Conservation (phyloP, 306 rosid species). For the Cercis canadensis region DNA sequence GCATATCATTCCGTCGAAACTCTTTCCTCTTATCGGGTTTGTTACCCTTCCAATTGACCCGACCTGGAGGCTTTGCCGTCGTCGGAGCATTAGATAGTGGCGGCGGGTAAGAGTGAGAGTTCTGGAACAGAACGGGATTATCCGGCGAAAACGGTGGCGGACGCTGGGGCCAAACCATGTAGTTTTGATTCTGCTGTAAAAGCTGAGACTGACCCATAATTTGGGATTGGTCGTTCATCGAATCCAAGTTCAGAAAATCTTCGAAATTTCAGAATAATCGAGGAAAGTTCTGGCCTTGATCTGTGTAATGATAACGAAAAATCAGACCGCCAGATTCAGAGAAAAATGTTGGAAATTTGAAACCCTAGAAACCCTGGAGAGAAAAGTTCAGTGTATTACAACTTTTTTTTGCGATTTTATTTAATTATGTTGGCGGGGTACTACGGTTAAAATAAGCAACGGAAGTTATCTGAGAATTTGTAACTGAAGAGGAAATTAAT, state of each 20-base stretch:
- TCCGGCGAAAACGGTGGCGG: slow-evolving; percentile 31
- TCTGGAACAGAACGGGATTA: slow-evolving; percentile 35
- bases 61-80: slow-evolving; percentile 35
- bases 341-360: background rate
- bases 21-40: slow-evolving; percentile 50
- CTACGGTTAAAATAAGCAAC: background rate
- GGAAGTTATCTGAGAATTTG: slow-evolving; percentile 4
- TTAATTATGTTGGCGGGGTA: slow-evolving; percentile 1
- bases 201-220: slow-evolving; percentile 46
- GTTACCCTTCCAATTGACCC: slow-evolving; percentile 59
- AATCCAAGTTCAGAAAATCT: background rate
- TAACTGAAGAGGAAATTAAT: background rate
- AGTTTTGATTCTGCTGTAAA: slow-evolving; percentile 45
- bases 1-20: slow-evolving; percentile 39
- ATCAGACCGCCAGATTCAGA: slow-evolving; percentile 18
- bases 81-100: slow-evolving; percentile 7
- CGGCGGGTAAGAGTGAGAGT: slow-evolving; percentile 8
- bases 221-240: slow-evolving; percentile 37
- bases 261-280: background rate
- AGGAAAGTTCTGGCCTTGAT: background rate
- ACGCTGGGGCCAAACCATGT: slow-evolving; percentile 41
- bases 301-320: slow-evolving; percentile 6
- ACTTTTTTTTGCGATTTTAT: background rate
- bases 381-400: background rate
- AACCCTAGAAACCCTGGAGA: slow-evolving; percentile 4